Base-by-base conservation (phyloP, 805 yeast species). In the Wickerhamiella occidentalis region DNA sequence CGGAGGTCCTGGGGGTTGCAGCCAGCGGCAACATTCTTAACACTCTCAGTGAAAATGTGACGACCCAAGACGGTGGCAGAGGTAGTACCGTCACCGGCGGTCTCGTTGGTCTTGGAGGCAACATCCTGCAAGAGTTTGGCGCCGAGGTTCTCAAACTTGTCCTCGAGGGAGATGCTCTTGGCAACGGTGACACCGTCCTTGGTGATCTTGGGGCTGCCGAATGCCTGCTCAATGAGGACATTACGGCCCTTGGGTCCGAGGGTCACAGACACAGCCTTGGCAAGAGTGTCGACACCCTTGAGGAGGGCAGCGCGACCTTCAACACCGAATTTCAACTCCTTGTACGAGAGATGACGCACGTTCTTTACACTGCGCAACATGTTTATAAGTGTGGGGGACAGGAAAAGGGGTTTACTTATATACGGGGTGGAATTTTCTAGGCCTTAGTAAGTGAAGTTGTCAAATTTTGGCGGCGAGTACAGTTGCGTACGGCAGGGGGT, bases 161-260 rank as follows among this genome's bases (percentile, higher is more conserved):
- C 94, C 65, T 82, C 72, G 58, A 92, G 72, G 38, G 78, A 76
- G 61, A 90, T 79, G 49, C 94, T 80, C 63, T 76, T 78, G 54
- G 98, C 98, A 52, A 90, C 96, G 43, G 97, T 86, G 47, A 87
- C 96, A 77, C 98, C 98, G 67, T 90, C 98, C 73, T 90, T 90
- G 69, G 98, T 90, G 75, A 90, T 90, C 74, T 90, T 90, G 60
- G 98, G 98, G 48, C 95, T 78, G 57, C 96, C 96, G 58, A 85
- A 92, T 55, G 85, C 82, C 72, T 92, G 98, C 72, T 90, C 97
- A 64, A 92, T 88, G 59, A 90, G 76, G 35, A 87, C 98, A 62
- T 87, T 90, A 70, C 98, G 82, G 63, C 98, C 98, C 68, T 88
- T 88, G 61, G 98, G 98, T 48, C 98, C 98, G 54, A 90, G 74